A percentile compares a stretch with the other conserved stretches of the same genome.
phyloP scores from a whole-genome alignment of 768 basidiomycete genomes.

The Leccinum uliginosum region DNA sequence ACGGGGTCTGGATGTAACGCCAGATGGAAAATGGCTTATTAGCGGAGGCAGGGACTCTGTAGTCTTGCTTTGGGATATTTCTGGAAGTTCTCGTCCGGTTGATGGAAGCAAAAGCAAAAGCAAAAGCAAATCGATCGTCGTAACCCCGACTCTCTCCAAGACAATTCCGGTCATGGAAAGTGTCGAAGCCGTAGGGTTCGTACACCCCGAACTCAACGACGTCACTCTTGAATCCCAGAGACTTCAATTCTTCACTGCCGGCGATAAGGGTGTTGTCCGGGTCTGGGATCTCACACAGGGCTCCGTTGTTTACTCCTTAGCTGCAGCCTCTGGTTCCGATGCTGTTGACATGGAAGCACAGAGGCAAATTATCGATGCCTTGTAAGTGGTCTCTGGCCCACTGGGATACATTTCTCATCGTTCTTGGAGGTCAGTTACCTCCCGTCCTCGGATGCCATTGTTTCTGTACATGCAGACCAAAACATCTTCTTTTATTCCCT shows the following conservation, averaged over 20 bases:
- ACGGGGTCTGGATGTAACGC: slow-evolving; percentile 78
- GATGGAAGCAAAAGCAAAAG: slow-evolving; percentile 23
- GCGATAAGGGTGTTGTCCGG: slow-evolving; percentile 81
- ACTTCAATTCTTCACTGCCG: slow-evolving; percentile 81
- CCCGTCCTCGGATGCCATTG: slow-evolving; percentile 55
- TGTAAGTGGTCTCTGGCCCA: slow-evolving; percentile 52
- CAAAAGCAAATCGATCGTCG: slow-evolving; percentile 43
- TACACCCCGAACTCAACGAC: slow-evolving; percentile 47
- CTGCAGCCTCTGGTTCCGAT: slow-evolving; percentile 34
- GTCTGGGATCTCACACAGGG: slow-evolving; percentile 80
- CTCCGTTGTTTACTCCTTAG: slow-evolving; percentile 56
- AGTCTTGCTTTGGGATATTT: slow-evolving; percentile 87
- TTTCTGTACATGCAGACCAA: slow-evolving; percentile 92
- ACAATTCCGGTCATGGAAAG: slow-evolving; percentile 84
- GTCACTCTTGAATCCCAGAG: slow-evolving; percentile 31
- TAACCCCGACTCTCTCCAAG: slow-evolving; percentile 58
- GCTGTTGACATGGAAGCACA: slow-evolving; percentile 66
- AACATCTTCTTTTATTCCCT: slow-evolving; percentile 92
- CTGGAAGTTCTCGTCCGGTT: slow-evolving; percentile 6
- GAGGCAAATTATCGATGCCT: slow-evolving; percentile 72
- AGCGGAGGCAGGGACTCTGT: slow-evolving; percentile 93
- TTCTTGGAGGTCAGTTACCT: slow-evolving; percentile 53
- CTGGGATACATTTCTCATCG: slow-evolving; percentile 12
- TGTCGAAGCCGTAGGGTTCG: slow-evolving; percentile 79
- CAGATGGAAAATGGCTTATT: slow-evolving; percentile 85